Conservation (phyloP, 768 basidiomycete genomes). For the Wakefieldia striispora region DNA sequence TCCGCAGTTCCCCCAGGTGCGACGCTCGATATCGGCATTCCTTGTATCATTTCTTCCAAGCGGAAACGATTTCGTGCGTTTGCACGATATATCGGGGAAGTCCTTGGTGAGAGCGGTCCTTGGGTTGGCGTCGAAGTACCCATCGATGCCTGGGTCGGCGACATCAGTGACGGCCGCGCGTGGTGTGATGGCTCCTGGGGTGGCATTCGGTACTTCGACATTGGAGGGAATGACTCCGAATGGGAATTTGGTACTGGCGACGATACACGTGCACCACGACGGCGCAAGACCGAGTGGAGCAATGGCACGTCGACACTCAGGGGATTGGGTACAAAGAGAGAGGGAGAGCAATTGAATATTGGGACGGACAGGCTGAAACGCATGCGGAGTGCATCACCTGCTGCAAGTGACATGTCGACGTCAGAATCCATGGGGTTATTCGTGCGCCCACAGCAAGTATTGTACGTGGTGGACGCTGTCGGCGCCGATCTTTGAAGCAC, state of each 20-base stretch:
- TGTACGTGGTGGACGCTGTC: conserved; percentile 85
- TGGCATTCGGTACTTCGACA: conserved; percentile 82
- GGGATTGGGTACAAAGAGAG: conserved; percentile 43
- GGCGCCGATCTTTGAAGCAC: conserved; percentile 54
- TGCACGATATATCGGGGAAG: conserved; percentile 86
- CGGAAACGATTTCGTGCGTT: conserved; percentile 82
- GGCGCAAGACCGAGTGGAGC: conserved; percentile 24
- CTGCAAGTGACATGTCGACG: conserved; percentile 53
- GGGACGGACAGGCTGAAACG: conserved; percentile 51
- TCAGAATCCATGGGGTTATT: conserved; percentile 74
- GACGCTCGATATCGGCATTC: conserved; percentile 82
- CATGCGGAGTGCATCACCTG: conserved; percentile 66
- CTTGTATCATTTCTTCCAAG: conserved; percentile 85
- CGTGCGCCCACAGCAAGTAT: conserved; percentile 80
- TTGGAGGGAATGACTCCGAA: conserved; percentile 53
- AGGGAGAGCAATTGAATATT: conserved; percentile 51
- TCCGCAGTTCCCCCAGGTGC: conserved; percentile 44
- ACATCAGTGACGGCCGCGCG: conserved; percentile 57
- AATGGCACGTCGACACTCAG: conserved; percentile 37
- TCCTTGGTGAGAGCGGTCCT: conserved; percentile 74
- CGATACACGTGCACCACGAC: conserved; percentile 27
- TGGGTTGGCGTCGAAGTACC: conserved; percentile 95
- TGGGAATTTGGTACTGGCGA: conserved; percentile 62
- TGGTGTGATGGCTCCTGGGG: conserved; percentile 88
- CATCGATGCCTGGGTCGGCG: conserved; percentile 49